phyloP scores from a whole-genome alignment of 768 basidiomycete species.

The Pleurotus citrinopileatus region DNA sequence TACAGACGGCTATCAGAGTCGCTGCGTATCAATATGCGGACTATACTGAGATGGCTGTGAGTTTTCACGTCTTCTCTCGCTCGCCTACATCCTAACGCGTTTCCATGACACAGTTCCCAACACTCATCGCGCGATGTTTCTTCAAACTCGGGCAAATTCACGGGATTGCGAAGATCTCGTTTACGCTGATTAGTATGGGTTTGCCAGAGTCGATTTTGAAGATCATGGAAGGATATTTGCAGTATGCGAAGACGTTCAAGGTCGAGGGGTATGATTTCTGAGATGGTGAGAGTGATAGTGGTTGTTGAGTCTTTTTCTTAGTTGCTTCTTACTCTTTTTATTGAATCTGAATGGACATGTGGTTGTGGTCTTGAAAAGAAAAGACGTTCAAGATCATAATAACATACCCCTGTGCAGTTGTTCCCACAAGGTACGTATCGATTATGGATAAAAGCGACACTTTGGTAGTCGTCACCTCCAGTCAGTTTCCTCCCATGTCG shows the following conservation, averaged over 20 bases:
- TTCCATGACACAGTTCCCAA: conserved; percentile 65
- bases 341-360: no score
- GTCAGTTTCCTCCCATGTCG: no score
- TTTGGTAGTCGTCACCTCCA: no score
- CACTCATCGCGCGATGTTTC: conserved; percentile 83
- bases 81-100: conserved; percentile 5
- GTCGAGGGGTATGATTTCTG: conserved; percentile 85
- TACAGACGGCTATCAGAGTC: conserved; percentile 91
- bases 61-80: conserved; percentile 27
- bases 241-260: conserved; percentile 85
- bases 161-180: conserved; percentile 91
- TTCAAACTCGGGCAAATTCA: conserved; percentile 94
- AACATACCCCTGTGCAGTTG: no score
- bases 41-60: conserved; percentile 84
- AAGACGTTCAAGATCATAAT: no score
- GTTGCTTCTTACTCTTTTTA: no score
- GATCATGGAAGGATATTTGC: conserved; percentile 90
- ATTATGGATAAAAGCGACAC: no score
- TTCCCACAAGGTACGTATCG: no score
- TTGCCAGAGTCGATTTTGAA: conserved; percentile 86
- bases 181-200: conserved; percentile 92
- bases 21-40: conserved; percentile 91
- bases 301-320: no score
- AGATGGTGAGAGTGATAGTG: no score
- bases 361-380: no score